These are phyloP conservation scores for Stephanodiscus triporus DNA, from an alignment of 108 stramenopile species.

Conservation along the genomic window DNA sequence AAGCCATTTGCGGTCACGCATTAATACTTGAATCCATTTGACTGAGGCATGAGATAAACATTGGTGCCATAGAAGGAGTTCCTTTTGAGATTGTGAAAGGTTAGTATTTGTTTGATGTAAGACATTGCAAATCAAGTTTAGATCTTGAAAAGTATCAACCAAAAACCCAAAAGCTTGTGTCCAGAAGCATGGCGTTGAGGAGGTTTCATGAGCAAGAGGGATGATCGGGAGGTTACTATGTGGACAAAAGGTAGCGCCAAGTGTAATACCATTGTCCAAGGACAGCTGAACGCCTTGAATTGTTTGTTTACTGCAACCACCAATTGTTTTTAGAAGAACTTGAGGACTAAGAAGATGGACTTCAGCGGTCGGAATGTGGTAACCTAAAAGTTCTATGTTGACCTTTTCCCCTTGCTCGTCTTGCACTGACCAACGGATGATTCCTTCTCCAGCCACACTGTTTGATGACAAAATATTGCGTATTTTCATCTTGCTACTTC, in stretches of 20 bases:
- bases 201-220: background rate
- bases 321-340: too few relatives aligned
- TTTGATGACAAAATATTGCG: background rate
- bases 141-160: background rate
- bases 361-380: too few relatives aligned
- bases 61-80: conserved; percentile 13
- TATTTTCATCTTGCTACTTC: background rate
- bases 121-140: too few relatives aligned
- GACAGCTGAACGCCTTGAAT: background rate
- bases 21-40: background rate
- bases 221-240: background rate
- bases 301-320: background rate
- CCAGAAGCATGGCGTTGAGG: background rate
- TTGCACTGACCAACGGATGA: background rate
- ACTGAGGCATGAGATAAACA: background rate
- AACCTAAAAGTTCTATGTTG: background rate
- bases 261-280: background rate
- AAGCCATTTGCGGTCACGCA: background rate
- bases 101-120: background rate
- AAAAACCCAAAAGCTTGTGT: background rate
- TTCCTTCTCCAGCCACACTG: conserved; percentile 10
- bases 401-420: background rate
- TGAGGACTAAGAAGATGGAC: too few relatives aligned
- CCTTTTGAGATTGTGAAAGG: background rate
- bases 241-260: background rate